Conservation (phyloP, 371 early-diverging fungal species). For the Synchytrium microbalum region DNA sequence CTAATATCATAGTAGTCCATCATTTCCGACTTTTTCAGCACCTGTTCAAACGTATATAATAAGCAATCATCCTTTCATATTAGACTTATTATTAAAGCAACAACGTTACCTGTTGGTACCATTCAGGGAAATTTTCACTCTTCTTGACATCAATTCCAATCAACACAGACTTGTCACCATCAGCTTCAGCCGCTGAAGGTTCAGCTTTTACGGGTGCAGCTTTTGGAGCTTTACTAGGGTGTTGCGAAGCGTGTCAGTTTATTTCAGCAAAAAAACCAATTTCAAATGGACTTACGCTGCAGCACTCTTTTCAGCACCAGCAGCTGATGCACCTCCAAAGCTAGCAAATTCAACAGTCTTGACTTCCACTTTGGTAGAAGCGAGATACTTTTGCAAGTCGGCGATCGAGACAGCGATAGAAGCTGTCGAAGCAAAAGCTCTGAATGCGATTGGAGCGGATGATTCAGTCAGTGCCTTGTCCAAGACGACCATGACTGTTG, state of each 20-base stretch:
- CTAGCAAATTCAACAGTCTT: conserved; percentile 21
- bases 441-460: conserved; percentile 27
- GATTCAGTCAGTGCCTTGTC: conserved; percentile 24
- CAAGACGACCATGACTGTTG: conserved; percentile 28
- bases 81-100: neutral
- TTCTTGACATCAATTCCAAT: conserved; percentile 93
- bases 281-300: neutral
- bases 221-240: conserved; percentile 8
- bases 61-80: conserved; percentile 8
- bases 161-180: conserved; percentile 36
- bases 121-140: conserved; percentile 85
- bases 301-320: neutral
- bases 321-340: conserved; percentile 12
- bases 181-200: conserved; percentile 9
- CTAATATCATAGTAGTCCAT: conserved; percentile 98
- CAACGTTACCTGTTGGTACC: conserved; percentile 81
- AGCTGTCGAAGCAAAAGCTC: conserved; percentile 25
- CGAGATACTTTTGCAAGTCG: conserved; percentile 25
- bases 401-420: conserved; percentile 23
- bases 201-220: conserved; percentile 14
- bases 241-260: neutral
- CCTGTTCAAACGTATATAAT: conserved; percentile 30
- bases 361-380: conserved; percentile 17
- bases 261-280: conserved; percentile 1
- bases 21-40: conserved; percentile 94